Evolutionary conservation across 352 stramenopile genomes (phyloP).

Genomic region (Phytophthora tentaculata): DNA sequence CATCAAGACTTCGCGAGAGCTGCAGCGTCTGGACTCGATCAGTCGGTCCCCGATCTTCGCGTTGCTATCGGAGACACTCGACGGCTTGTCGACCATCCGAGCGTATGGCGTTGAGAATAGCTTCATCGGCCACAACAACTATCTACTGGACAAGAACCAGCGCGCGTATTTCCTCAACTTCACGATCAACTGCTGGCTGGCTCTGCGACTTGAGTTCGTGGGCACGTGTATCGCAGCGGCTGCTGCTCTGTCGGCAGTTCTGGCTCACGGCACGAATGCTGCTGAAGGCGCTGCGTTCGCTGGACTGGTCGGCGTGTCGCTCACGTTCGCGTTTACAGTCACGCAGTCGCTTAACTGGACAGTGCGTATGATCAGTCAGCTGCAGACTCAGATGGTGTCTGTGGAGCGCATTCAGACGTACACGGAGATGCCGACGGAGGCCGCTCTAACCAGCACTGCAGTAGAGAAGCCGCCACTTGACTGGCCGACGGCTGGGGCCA

Average conservation of each 20-base stretch:
- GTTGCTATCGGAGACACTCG: conserved; percentile 92
- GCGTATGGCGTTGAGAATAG: conserved; percentile 43
- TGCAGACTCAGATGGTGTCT: conserved; percentile 27
- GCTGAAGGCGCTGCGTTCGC: conserved; percentile 31
- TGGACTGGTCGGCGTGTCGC: conserved; percentile 33
- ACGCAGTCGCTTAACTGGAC: conserved; percentile 21
- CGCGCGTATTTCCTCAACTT: conserved; percentile 73
- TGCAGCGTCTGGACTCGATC: conserved; percentile 95
- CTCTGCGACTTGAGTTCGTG: conserved; percentile 22
- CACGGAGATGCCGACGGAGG: conserved; percentile 23
- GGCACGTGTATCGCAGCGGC: conserved; percentile 66
- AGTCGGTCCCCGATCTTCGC: conserved; percentile 91
- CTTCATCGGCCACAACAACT: conserved; percentile 27
- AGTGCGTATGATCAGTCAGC: conserved; percentile 23
- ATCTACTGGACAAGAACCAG: conserved; percentile 72
- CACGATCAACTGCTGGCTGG: conserved; percentile 75
- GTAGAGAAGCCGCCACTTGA: conserved; percentile 11
- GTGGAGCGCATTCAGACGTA: conserved; percentile 25
- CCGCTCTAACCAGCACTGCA: conserved; percentile 14
- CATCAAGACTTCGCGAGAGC: conserved; percentile 86
- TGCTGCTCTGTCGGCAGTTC: conserved; percentile 55
- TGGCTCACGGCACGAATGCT: conserved; percentile 69
- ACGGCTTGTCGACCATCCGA: conserved; percentile 93
- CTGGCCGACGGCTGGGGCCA: conserved; percentile 48
- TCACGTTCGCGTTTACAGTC: conserved; percentile 41